These are phyloP conservation scores for Colletotrichum magnum DNA, from an alignment of 2,329 filamentous ascomycete species.

Conservation along the genomic window DNA sequence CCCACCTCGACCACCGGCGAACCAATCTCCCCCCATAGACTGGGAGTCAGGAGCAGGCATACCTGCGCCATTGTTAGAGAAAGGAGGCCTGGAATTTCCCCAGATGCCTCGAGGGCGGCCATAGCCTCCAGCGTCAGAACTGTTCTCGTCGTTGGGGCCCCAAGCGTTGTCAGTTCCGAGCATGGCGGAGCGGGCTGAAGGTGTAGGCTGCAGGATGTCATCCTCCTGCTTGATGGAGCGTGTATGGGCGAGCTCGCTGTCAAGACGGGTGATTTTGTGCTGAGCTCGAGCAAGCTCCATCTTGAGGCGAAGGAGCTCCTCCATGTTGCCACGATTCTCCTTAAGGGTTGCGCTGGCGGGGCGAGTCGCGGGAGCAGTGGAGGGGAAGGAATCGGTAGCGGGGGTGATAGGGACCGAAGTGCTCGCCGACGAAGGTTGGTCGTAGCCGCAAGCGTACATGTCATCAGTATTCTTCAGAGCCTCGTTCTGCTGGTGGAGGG, in stretches of 20 bases:
- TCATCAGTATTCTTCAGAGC: conserved; percentile 61
- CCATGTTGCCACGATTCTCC: conserved; percentile 57
- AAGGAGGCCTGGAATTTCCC: conserved; percentile 63
- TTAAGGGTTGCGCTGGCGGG: conserved; percentile 66
- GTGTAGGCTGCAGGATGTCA: conserved; percentile 39
- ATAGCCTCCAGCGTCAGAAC: conserved; percentile 69
- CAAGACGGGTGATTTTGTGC: conserved; percentile 78
- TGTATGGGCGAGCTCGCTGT: conserved; percentile 78
- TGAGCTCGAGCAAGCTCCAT: conserved; percentile 80
- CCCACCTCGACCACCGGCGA: conserved; percentile 57
- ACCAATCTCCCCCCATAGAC: conserved; percentile 57
- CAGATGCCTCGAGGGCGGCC: conserved; percentile 70
- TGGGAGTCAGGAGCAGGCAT: conserved; percentile 53
- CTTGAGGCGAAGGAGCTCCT: conserved; percentile 78
- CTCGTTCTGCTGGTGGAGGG: conserved; percentile 72
- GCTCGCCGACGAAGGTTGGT: conserved; percentile 64
- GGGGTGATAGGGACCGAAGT: conserved; percentile 75
- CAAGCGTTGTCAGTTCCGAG: conserved; percentile 61
- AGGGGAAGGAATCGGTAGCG: conserved; percentile 67
- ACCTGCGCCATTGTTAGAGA: conserved; percentile 46
- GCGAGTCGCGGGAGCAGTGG: conserved; percentile 63
- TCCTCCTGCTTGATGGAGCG: conserved; percentile 71
- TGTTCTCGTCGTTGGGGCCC: conserved; percentile 67
- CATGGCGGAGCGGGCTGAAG: conserved; percentile 18
- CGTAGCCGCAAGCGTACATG: conserved; percentile 54